Conservation (phyloP, 2,329 filamentous ascomycete species). For the Exophiala mesophila region DNA sequence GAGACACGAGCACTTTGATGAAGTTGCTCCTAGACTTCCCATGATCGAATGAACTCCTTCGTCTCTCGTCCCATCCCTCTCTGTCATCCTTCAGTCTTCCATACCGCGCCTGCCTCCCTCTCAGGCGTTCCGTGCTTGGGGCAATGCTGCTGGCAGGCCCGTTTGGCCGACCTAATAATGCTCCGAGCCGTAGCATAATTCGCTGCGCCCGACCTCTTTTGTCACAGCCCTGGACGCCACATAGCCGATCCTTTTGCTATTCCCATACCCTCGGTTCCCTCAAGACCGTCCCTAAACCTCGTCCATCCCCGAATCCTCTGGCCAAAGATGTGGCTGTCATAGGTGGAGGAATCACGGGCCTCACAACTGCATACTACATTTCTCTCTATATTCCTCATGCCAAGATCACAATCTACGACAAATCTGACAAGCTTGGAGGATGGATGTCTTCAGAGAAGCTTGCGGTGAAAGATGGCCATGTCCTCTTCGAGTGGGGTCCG, state of each 20-base stretch:
- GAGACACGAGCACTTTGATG: too few relatives aligned
- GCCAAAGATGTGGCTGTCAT: slow-evolving; percentile 58
- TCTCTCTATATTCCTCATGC: slow-evolving; percentile 61
- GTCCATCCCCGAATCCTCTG: slow-evolving; percentile 22
- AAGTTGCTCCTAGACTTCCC: too few relatives aligned
- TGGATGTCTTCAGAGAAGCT: slow-evolving; percentile 71
- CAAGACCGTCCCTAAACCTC: background rate
- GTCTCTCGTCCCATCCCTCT: too few relatives aligned
- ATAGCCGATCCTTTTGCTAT: slow-evolving; percentile 1
- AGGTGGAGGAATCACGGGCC: slow-evolving; percentile 77
- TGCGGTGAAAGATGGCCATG: slow-evolving; percentile 54
- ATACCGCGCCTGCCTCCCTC: too few relatives aligned
- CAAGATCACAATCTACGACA: slow-evolving; percentile 78
- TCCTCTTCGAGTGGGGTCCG: slow-evolving; percentile 80
- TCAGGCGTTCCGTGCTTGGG: too few relatives aligned
- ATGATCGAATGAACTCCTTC: too few relatives aligned
- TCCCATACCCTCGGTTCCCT: too few relatives aligned
- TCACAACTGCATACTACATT: slow-evolving; percentile 73
- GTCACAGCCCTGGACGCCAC: background rate
- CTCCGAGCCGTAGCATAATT: slow-evolving; percentile 5
- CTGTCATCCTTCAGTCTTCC: too few relatives aligned
- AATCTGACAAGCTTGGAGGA: slow-evolving; percentile 64
- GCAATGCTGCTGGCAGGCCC: too few relatives aligned
- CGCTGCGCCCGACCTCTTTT: background rate
- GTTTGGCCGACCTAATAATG: too few relatives aligned